phyloP scores from a whole-genome alignment of 2,329 filamentous ascomycete species.

The Cladosporium sp. region DNA sequence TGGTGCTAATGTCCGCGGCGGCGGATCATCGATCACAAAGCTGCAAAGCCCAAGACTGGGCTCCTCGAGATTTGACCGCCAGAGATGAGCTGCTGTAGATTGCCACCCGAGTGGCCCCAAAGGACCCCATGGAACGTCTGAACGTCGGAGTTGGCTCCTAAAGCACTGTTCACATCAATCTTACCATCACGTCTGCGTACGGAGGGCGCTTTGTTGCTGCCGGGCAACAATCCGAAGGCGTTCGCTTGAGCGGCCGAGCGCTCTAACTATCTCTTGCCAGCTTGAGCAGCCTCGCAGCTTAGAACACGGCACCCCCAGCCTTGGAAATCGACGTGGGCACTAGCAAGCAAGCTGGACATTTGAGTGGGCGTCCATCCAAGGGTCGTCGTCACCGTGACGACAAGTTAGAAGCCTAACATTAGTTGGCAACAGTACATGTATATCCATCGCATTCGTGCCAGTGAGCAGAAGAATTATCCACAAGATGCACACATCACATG shows the following conservation, averaged over 20 bases:
- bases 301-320: not conserved
- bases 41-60: not conserved
- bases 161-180: not conserved
- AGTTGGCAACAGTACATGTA: not conserved
- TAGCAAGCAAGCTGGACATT: not conserved
- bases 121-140: not conserved
- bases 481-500: not conserved
- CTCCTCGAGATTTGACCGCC: not conserved
- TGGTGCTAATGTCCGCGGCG: not conserved
- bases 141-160: conserved; percentile 5
- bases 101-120: not conserved
- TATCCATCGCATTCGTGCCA: not conserved
- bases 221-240: not conserved
- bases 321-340: not conserved
- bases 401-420: not conserved
- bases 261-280: not conserved
- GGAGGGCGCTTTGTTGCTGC: not conserved
- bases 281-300: not conserved
- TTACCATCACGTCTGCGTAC: not conserved
- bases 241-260: not conserved
- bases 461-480: not conserved
- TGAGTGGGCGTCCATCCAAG: too few relatives aligned
- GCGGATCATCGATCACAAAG: not conserved
- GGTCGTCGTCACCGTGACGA: conserved; percentile 6
- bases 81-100: not conserved